phyloP scores from a whole-genome alignment of 768 basidiomycete genomes.

The Leccinellum luteum region DNA sequence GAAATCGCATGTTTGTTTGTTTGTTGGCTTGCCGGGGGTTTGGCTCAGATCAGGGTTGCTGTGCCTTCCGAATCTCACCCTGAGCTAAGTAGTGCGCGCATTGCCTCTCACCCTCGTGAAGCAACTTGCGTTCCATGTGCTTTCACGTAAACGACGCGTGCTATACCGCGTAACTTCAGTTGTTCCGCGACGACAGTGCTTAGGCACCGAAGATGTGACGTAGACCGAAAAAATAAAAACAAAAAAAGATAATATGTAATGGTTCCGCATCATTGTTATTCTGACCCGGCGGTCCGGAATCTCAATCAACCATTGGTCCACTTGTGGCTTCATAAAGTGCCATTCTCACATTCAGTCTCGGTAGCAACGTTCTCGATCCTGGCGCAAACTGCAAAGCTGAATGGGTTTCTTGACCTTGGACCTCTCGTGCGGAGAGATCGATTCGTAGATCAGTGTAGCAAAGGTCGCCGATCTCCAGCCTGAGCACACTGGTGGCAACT shows the following conservation, averaged over 20 bases:
- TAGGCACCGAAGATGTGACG: not conserved
- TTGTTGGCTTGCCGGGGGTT: not conserved
- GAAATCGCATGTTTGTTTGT: constrained; percentile 11
- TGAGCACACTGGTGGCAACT: too few species aligned
- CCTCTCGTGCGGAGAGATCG: too few species aligned
- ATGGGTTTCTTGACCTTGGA: not conserved
- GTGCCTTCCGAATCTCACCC: not conserved
- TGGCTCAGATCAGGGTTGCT: not conserved
- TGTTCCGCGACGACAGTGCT: too few species aligned
- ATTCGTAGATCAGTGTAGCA: too few species aligned
- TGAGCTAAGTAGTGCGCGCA: too few species aligned
- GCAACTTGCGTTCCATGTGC: not conserved
- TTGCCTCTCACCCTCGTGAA: too few species aligned
- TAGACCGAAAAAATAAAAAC: not conserved
- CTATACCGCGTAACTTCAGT: too few species aligned
- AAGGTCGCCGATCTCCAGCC: too few species aligned
- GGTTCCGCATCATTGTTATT: too few species aligned
- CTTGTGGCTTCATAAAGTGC: not conserved
- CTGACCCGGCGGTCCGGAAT: too few species aligned
- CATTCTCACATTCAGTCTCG: too few species aligned
- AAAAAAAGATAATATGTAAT: not conserved
- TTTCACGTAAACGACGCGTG: not conserved
- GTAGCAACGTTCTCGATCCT: not conserved
- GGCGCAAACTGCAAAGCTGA: not conserved
- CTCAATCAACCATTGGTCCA: not conserved